Base-by-base conservation (phyloP, 2,329 filamentous ascomycete genomes). In the Aspergillus carbonarius region DNA sequence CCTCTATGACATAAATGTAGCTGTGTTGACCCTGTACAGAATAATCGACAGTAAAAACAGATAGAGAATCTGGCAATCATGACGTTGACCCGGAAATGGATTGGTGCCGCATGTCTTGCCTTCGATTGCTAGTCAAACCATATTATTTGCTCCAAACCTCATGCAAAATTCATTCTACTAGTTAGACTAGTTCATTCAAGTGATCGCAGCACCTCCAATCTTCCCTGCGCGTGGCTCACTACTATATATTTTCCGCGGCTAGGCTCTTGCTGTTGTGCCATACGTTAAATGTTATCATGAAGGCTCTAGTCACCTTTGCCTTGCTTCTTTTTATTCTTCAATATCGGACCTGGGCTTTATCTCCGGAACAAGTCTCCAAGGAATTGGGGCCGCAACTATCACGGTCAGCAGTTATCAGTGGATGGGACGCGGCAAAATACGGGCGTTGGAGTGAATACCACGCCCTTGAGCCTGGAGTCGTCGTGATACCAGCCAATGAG, bases 401-500 rank as follows among this genome's bases (percentile, higher is more conserved):
- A 23, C 23, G 20, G 2, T 51, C 47, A 3, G 54, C 54, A 40
- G 34, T 40, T 5, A 57, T 57, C 10, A 25, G 17, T 23, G 17
- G 12, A 18, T 37, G 46, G 23, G 34, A 44, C 5, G 37, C 54
- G 5, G 27, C 17, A 1, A 18, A n/a, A 9, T 37, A 57, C 15
- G n/a, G 23, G 46, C 54, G 54, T 18, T 57, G 35, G 46, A 57
- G 47, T 12, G 27, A 51, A 2, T 57, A 32, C 20, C 23, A 30
- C 9, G 34, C 47, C 13, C 54, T 47, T 13, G 20, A 12, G 15
- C 55, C 55, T 6, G 27, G 55, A 1, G 47, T 52, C 30, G 46
- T 57, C 13, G 47, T 57, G 13, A 57, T 23, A 40, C 35, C 35
- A 37, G 52, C 52, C 23, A 54, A 23, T 20, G 52, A 54, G 52